Base-by-base conservation (phyloP, 192 early-diverging fungal species). In the Dissophora globulifera region DNA sequence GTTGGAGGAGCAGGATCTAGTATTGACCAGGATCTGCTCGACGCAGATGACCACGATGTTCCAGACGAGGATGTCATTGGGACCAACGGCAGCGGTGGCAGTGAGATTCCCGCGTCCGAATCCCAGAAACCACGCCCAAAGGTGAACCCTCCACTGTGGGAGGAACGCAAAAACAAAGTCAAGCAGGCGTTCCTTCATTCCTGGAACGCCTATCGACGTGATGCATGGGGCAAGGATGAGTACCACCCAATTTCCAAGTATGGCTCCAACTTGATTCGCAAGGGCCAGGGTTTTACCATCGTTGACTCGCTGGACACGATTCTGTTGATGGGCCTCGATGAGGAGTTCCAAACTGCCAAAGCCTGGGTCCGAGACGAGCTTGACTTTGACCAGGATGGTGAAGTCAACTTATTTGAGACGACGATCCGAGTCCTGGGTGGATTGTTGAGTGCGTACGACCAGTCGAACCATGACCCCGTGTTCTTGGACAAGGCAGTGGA, bases 271-370 rank as follows among this genome's bases (percentile, higher is more conserved):
- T 85, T 92, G 84, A 85, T 89, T 23, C 50, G 31, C 15, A 59
- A 67, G 6, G 92, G 94, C 29, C 80, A 85, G 49, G 93, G 93
- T 7, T 86, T 96, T 30, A 93, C 92, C 6, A 86, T 96, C 50
- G 76, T 95, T 1, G 96, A 98, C 67, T 82, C 93, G 3, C 78
- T 96, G 23, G 95, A 97, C 62, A 94, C 95, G 16, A 85, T 95
- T 25, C 66, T 87, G 22, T 81, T 98, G 27, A 93, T 97, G 89
- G 89, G 84, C n/a, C 79, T 94, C 38, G 83, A 82, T 2, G 76
- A 84, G 1, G 94, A 97, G 60, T 96, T 91, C 63, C 33, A 80
- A 13, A 81, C 89, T 50, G 92, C 91, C 11, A 82, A 86, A 23
- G 78, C 80, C 32, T 92, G 88, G 87, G 85, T 96, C 6, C 58